phyloP scores from a whole-genome alignment of 73 alveolate genomes.

The Loxodes magnus region DNA sequence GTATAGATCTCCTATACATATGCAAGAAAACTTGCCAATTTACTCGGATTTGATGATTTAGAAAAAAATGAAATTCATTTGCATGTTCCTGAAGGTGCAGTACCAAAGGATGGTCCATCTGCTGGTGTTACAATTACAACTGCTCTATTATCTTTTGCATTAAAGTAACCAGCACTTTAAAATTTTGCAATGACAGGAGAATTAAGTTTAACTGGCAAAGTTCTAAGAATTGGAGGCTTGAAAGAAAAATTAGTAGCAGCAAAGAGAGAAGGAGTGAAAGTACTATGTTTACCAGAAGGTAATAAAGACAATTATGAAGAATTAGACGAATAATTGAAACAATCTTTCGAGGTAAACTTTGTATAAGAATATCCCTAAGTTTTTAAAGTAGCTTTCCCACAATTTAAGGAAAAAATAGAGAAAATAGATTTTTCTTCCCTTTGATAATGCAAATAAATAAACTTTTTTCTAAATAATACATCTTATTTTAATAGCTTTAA shows the following conservation, averaged over 20 bases:
- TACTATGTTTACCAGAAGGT: constrained; percentile 25
- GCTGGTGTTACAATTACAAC: constrained; percentile 89
- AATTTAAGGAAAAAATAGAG: constrained; percentile 12
- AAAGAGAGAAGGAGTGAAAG: constrained; percentile 55
- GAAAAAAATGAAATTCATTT: constrained; percentile 67
- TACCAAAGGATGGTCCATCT: constrained; percentile 89
- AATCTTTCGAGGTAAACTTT: constrained; percentile 14
- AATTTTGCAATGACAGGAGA: constrained; percentile 89
- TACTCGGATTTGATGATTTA: constrained; percentile 24
- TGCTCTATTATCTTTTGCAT: constrained; percentile 56
- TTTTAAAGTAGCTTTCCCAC: constrained; percentile 10
- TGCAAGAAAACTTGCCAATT: constrained; percentile 6
- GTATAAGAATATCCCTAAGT: constrained; percentile 14
- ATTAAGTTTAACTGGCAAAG: constrained; percentile 60
- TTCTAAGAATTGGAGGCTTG: constrained; percentile 82
- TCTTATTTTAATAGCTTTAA: too few species aligned
- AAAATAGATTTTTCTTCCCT: neutral
- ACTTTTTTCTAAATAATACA: too few species aligned
- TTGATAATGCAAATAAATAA: too few species aligned
- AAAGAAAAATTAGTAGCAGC: constrained; percentile 84
- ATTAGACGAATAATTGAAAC: constrained; percentile 30
- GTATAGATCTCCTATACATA: constrained; percentile 57
- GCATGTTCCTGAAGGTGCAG: constrained; percentile 92
- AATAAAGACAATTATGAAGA: constrained; percentile 34
- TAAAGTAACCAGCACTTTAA: constrained; percentile 60